A percentile compares a stretch with the other conserved stretches of the same genome.
phyloP scores from a whole-genome alignment of 2,329 filamentous ascomycete genomes.

The Clonostachys solani region DNA sequence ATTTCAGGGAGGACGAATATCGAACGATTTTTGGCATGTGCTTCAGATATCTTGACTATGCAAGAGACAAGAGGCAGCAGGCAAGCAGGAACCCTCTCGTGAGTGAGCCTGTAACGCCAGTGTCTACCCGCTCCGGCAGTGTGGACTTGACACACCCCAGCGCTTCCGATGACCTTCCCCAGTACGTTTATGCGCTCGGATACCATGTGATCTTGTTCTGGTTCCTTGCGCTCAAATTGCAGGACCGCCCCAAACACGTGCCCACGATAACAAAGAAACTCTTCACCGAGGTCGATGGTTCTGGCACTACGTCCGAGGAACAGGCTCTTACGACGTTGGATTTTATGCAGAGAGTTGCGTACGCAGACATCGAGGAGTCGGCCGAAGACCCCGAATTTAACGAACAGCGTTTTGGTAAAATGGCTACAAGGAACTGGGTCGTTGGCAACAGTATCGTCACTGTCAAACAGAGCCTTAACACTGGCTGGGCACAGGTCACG shows the following conservation, averaged over 20 bases:
- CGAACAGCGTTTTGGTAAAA: conserved; percentile 58
- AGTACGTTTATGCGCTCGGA: conserved; percentile 90
- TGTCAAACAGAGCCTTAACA: conserved; percentile 63
- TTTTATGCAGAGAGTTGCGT: conserved; percentile 87
- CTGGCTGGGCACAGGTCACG: conserved; percentile 66
- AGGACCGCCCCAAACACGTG: conserved; percentile 79
- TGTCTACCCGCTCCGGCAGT: neutral
- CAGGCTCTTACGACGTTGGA: conserved; percentile 92
- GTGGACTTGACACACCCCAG: conserved; percentile 9
- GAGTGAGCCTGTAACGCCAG: conserved; percentile 33
- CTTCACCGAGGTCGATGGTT: conserved; percentile 72
- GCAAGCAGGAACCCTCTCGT: conserved; percentile 25
- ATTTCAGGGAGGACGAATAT: conserved; percentile 88
- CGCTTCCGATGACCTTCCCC: conserved; percentile 70
- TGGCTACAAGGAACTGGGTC: conserved; percentile 65
- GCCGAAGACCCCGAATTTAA: conserved; percentile 63
- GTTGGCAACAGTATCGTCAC: conserved; percentile 72
- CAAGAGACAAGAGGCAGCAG: conserved; percentile 60
- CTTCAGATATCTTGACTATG: conserved; percentile 87
- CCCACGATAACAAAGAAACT: conserved; percentile 87
- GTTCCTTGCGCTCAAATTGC: conserved; percentile 86
- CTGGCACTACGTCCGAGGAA: conserved; percentile 71
- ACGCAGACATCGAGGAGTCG: conserved; percentile 79
- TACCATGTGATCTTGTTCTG: conserved; percentile 97
- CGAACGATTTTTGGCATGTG: conserved; percentile 94